Percentiles rank a stretch among this genome's conserved stretches.
Evolutionary conservation across 163 green algal species (phyloP).

Genomic region (Chlorella variabilis): DNA sequence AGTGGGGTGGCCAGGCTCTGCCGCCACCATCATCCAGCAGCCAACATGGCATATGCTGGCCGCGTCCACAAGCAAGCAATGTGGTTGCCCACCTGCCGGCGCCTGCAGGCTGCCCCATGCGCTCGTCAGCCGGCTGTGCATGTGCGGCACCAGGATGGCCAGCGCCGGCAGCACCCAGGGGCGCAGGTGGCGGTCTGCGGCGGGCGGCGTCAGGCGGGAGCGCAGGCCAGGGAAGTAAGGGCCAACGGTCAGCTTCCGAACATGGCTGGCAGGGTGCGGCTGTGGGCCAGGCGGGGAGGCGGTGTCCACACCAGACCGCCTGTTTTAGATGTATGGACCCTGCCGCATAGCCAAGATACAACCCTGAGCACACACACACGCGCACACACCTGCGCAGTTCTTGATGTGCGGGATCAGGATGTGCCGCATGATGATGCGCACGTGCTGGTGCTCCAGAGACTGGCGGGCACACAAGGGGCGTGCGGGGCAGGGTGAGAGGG

Average conservation of each 20-base stretch:
- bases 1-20: no score
- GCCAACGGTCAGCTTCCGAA: neutral
- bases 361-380: no score
- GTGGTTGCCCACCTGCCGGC: conserved; percentile 18
- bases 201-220: neutral
- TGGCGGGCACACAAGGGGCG: no score
- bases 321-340: no score
- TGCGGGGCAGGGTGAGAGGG: no score
- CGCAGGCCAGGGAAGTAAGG: neutral
- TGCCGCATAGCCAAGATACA: no score
- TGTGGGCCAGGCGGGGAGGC: no score
- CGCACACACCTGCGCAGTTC: neutral
- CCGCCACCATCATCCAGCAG: no score
- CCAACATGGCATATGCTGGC: no score
- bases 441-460: conserved; percentile 39
- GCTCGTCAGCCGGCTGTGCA: conserved; percentile 45
- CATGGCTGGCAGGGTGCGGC: no score
- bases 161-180: conserved; percentile 57
- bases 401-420: conserved; percentile 40
- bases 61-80: no score
- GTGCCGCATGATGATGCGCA: conserved; percentile 53
- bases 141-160: conserved; percentile 50
- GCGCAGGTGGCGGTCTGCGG: conserved; percentile 6
- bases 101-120: conserved; percentile 41
- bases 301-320: no score